Evolutionary conservation across 1,139 yeast genomes (phyloP).

Genomic region (Blastobotrys indianensis): DNA sequence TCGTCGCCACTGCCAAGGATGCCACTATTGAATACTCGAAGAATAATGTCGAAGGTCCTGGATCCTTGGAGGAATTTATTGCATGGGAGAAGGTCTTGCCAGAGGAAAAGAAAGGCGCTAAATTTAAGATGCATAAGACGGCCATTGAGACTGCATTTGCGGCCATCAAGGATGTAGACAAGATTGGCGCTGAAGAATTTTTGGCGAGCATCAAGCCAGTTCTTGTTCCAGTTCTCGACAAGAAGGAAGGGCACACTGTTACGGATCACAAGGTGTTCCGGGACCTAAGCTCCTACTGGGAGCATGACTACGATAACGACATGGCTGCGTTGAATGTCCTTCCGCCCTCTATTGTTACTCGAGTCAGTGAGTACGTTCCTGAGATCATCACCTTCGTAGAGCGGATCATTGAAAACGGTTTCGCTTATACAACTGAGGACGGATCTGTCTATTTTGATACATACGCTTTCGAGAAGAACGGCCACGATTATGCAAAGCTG

Average conservation of each 20-base stretch:
- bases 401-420: conserved; percentile 69
- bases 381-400: conserved; percentile 79
- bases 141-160: conserved; percentile 54
- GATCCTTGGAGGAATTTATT: conserved; percentile 37
- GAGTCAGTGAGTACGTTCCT: conserved; percentile 96
- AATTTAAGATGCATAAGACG: conserved; percentile 75
- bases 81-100: conserved; percentile 44
- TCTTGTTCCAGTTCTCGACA: conserved; percentile 67
- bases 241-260: conserved; percentile 63
- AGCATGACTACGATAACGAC: conserved; percentile 71
- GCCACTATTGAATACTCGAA: conserved; percentile 47
- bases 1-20: conserved; percentile 38
- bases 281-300: conserved; percentile 86
- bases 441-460: conserved; percentile 98
- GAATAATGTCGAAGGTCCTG: conserved; percentile 51
- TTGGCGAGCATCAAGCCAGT: conserved; percentile 58
- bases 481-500: conserved; percentile 82
- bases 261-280: conserved; percentile 81
- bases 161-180: conserved; percentile 26
- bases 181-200: conserved; percentile 37
- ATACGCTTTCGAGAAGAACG: conserved; percentile 61
- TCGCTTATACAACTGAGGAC: conserved; percentile 64
- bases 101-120: conserved; percentile 55
- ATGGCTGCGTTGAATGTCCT: conserved; percentile 81
- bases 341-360: conserved; percentile 78